A percentile compares a stretch with the other conserved stretches of the same genome.
These are phyloP conservation scores for Phytopythium delawarense DNA, from an alignment of 352 stramenopile species.

Conservation along the genomic window DNA sequence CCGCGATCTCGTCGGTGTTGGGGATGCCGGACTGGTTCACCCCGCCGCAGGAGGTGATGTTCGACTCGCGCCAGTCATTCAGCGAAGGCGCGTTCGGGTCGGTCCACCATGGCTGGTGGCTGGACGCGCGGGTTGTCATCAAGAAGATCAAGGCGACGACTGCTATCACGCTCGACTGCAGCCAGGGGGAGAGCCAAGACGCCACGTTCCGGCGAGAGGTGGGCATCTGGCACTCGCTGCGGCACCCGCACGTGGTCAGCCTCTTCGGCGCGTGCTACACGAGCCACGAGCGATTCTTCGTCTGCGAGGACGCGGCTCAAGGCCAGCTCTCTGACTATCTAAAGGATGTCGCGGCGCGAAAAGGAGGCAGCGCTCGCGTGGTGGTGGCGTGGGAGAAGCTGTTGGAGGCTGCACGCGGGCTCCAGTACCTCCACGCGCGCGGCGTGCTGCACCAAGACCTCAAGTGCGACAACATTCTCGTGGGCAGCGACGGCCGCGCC, in stretches of 20 bases:
- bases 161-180: background rate
- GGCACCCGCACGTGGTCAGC: constrained; percentile 7
- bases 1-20: background rate
- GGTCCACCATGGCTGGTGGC: constrained; percentile 21
- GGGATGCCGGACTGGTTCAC: constrained; percentile 18
- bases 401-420: constrained; percentile 3
- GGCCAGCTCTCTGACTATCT: constrained; percentile 16
- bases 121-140: constrained; percentile 24
- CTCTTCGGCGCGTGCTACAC: constrained; percentile 7
- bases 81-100: constrained; percentile 26
- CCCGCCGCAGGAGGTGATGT: constrained; percentile 19
- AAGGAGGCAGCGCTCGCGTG: background rate
- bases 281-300: constrained; percentile 11
- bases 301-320: constrained; percentile 18
- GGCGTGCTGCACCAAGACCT: constrained; percentile 10
- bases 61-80: constrained; percentile 15
- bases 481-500: constrained; percentile 3
- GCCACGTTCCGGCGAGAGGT: constrained; percentile 1
- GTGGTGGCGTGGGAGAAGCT: constrained; percentile 3
- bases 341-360: background rate
- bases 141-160: constrained; percentile 16
- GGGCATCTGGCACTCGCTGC: constrained; percentile 5
- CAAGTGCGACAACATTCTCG: constrained; percentile 12
- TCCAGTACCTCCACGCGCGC: constrained; percentile 7
- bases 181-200: background rate